These are phyloP conservation scores for Colletotrichum sp. DNA, from an alignment of 2,329 filamentous ascomycete species.

Conservation along the genomic window DNA sequence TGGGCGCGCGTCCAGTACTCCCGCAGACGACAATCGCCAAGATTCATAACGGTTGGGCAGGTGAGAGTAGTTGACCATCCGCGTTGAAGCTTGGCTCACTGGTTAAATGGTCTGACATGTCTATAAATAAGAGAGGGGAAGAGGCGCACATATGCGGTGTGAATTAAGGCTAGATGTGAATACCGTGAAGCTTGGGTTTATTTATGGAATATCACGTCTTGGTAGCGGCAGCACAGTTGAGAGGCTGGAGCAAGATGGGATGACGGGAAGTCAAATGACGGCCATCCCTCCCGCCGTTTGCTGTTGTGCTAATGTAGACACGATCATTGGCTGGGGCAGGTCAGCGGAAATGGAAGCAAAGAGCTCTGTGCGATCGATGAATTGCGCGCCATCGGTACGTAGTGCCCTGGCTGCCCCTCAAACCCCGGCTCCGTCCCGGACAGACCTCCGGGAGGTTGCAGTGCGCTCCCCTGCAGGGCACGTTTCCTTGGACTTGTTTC, in stretches of 20 bases:
- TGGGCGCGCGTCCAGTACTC: neutral
- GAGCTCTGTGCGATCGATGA: neutral
- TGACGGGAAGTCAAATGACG: neutral
- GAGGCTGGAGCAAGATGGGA: neutral
- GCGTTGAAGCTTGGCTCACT: neutral
- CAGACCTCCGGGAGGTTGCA: slow-evolving; percentile 7
- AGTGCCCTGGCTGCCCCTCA: neutral
- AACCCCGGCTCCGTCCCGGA: slow-evolving; percentile 5
- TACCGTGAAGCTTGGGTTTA: neutral
- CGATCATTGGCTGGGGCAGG: neutral
- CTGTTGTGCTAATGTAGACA: neutral
- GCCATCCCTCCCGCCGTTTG: neutral
- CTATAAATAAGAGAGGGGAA: neutral
- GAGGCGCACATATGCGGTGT: neutral
- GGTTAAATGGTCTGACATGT: neutral
- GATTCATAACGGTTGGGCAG: neutral
- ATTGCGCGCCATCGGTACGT: neutral
- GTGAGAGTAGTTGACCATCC: neutral
- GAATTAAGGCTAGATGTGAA: neutral
- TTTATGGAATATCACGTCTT: neutral
- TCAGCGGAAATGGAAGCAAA: neutral
- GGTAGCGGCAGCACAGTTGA: neutral
- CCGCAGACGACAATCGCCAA: neutral
- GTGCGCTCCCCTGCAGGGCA: neutral
- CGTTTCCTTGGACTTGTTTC: neutral